These are phyloP conservation scores for Colletotrichum ledebouriae DNA, from an alignment of 2,329 filamentous ascomycete species.

Conservation along the genomic window DNA sequence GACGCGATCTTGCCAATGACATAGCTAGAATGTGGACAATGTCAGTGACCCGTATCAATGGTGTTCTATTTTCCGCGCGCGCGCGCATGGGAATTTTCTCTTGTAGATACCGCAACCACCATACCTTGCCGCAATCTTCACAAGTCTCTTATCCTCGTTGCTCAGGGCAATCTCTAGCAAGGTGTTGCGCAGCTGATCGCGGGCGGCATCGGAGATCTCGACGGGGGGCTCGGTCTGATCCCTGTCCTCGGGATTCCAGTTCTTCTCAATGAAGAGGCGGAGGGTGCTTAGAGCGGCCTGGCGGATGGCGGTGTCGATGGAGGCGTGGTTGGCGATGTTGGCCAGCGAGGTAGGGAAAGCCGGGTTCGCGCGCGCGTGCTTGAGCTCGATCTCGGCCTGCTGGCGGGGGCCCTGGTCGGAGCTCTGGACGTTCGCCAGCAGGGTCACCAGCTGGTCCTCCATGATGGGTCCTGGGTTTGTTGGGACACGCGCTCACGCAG, in stretches of 20 bases:
- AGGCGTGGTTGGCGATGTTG: constrained; percentile 82
- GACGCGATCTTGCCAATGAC: constrained; percentile 94
- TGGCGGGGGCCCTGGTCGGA: constrained; percentile 82
- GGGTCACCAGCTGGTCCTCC: constrained; percentile 92
- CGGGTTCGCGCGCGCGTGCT: constrained; percentile 75
- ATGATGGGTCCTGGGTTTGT: constrained; percentile 62
- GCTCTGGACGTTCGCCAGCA: constrained; percentile 89
- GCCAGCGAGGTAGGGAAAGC: constrained; percentile 85
- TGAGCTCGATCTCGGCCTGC: constrained; percentile 87
- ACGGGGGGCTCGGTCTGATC: constrained; percentile 72
- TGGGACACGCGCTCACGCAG: constrained; percentile 6
- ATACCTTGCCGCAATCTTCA: constrained; percentile 89
- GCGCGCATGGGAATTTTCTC: constrained; percentile 7
- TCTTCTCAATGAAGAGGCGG: constrained; percentile 84
- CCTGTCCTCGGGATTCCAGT: constrained; percentile 86
- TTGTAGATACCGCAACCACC: constrained; percentile 29
- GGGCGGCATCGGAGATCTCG: constrained; percentile 79
- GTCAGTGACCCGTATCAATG: constrained; percentile 29
- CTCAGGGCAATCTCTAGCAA: constrained; percentile 84
- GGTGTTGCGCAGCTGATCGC: constrained; percentile 78
- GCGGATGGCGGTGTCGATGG: constrained; percentile 80
- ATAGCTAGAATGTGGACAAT: constrained; percentile 59
- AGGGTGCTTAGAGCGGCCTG: constrained; percentile 86
- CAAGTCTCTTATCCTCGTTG: constrained; percentile 81
- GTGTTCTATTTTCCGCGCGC: not conserved